Evolutionary conservation across 257 asterid genomes (phyloP), one percentile per base, ranked within the genome.

Genomic region (Scutellaria baicalensis): DNA sequence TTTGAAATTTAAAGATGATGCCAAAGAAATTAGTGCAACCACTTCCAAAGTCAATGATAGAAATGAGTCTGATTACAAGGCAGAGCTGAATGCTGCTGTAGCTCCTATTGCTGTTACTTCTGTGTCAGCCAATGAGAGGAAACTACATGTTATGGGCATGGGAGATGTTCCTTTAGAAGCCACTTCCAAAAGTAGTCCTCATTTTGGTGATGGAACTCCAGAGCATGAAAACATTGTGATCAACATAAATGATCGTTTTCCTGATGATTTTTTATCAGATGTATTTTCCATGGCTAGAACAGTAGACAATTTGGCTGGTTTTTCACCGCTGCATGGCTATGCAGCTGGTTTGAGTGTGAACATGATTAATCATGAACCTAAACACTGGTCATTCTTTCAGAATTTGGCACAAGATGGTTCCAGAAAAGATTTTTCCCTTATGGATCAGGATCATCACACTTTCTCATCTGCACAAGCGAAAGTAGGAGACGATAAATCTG

Each of bases 401-500:
- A 86, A 84, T 74, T 74, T 92, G 75, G 96, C 93, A 60, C 85
- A 78, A 60, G 91, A 81, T 73, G 89, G 84, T 75, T 74, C 81
- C 3, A 79, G 95, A 75, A 85, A 75, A 63, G 96, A 93, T 68
- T 78, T 84, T 59, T 93, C 98, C 64, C 95, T 93, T 75, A 90
- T 93, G 86, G 98, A 93, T 86, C 98, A 88, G 77, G 97, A 92
- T 81, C 97, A 92, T 78, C 84, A 75, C 68, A 74, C 71, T 60
- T 83, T 85, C 74, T 75, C 91, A 31, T 64, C 86, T 70, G 39
- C 84, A 16, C 78, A 55, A 71, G 79, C 82, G 59, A 85, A 82
- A 68, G 62, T 71, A 43, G 93, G 80, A 65, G 95, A 77, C 51
- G 85, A 62, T 42, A 58, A 66, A 33, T 31, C 90, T 9, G 47